Evolutionary conservation across 768 basidiomycete genomes (phyloP).

Genomic region (Xerocomellus intermedius): DNA sequence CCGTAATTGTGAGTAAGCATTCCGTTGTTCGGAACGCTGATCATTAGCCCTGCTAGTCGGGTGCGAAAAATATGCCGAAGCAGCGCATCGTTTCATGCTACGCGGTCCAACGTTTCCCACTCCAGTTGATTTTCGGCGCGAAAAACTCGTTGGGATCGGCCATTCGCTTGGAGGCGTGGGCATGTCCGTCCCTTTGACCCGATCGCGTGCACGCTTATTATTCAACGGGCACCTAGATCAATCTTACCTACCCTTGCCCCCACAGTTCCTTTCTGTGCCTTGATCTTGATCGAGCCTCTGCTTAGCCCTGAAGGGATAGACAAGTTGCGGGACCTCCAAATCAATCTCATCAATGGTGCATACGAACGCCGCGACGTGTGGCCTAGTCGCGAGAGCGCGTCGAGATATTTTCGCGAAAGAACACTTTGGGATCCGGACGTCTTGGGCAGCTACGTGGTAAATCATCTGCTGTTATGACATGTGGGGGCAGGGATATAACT

Average conservation of each 20-base stretch:
- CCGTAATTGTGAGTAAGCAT: constrained; percentile 41
- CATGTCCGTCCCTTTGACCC: constrained; percentile 49
- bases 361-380: constrained; percentile 52
- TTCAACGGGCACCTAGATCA: constrained; percentile 37
- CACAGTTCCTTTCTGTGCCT: constrained; percentile 42
- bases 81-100: constrained; percentile 55
- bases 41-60: constrained; percentile 41
- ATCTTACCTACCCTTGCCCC: constrained; percentile 52
- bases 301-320: constrained; percentile 49
- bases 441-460: constrained; percentile 51
- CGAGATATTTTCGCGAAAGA: constrained; percentile 34
- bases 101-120: constrained; percentile 39
- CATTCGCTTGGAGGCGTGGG: constrained; percentile 68
- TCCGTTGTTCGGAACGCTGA: not conserved
- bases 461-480: constrained; percentile 17
- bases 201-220: not conserved
- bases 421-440: constrained; percentile 54
- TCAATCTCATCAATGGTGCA: constrained; percentile 45
- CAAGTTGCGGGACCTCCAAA: constrained; percentile 41
- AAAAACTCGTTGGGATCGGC: constrained; percentile 61
- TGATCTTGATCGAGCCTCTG: constrained; percentile 66
- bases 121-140: constrained; percentile 44
- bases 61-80: constrained; percentile 62
- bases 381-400: constrained; percentile 46
- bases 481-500: not conserved